Percentiles rank a stretch among this genome's conserved stretches.
These are phyloP conservation scores for Candida silvicultrix DNA, from an alignment of 805 yeast species.

Conservation along the genomic window DNA sequence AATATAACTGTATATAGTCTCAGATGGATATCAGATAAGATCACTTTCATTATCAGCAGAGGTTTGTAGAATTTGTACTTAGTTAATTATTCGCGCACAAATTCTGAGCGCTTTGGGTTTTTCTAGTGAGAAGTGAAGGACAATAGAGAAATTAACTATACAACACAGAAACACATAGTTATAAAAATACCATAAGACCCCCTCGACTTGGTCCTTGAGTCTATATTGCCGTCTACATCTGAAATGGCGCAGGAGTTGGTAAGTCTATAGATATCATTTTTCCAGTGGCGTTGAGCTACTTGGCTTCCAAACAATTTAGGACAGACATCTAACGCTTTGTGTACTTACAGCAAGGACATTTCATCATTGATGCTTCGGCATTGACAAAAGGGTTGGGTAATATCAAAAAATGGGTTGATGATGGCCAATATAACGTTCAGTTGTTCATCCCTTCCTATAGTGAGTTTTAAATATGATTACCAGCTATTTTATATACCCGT, in stretches of 20 bases:
- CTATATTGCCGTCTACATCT: neutral
- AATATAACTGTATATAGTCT: too few species aligned
- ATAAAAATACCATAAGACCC: too few species aligned
- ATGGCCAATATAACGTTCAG: constrained; percentile 26
- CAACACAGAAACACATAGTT: neutral
- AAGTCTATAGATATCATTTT: neutral
- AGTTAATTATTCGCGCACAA: neutral
- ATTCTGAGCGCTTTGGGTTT: neutral
- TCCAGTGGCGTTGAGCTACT: too few species aligned
- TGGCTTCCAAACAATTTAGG: too few species aligned
- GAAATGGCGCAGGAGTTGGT: neutral
- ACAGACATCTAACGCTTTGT: neutral
- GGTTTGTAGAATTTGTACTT: too few species aligned
- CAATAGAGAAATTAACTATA: neutral
- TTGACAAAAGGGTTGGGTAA: constrained; percentile 65
- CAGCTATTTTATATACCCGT: too few species aligned
- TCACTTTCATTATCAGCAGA: too few species aligned
- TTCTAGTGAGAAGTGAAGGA: neutral
- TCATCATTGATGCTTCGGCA: constrained; percentile 63
- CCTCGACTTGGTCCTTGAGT: neutral
- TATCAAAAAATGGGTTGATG: constrained; percentile 54
- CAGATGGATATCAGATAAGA: too few species aligned
- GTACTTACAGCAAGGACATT: constrained; percentile 4
- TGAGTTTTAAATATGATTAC: too few species aligned
- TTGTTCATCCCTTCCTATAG: constrained; percentile 48